Base-by-base conservation (phyloP, 768 basidiomycete species). In the Leccinum pellstonianum region DNA sequence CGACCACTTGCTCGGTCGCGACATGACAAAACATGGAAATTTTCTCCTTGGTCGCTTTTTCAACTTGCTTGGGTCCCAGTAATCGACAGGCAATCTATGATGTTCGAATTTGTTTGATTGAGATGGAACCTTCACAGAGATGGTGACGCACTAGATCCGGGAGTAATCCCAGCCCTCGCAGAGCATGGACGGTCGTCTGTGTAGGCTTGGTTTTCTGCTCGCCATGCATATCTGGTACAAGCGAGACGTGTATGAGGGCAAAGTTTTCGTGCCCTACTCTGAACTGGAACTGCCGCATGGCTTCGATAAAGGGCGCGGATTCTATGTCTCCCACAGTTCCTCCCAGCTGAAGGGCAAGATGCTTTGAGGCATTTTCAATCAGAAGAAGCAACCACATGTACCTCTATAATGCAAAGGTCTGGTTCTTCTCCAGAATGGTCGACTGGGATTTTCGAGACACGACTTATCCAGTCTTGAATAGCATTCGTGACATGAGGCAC, bases 21-120 rank as follows among this genome's bases (percentile, higher is more conserved):
- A 99, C 96, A 68, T 99, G 96, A 75, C 96, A 98, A 82, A 98
- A 98, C 95, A 98, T 98, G 62, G 93, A 94, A 46, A 99, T 96
- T 75, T 99, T 99, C 69, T 88, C 83, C 76, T 95, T 96, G 37
- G 95, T 96, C 0, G 90, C 82, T 15, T 84, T 81, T 56, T 88
- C 84, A n/a, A 99, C 80, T 0, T 91, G 88, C 62, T 90, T 82
- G 19, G 90, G 86, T 60, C 90, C 86, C 55, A 91, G 77, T 33
- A 94, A 77, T 43, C 96, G 88, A 74, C 96, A 98, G 0, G 96
- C 96, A 67, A 99, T 96, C 95, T 97, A 35, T 38, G 21, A 31
- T 10, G 10, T 50, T 12, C 12, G 33, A 52, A 19, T 29, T 12
- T 52, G 25, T 7, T 12, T 51, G 19, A 31, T 27, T 54, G 54